Evolutionary conservation across 73 alveolate species (phyloP).

Genomic region (Symbiodinium pilosum): DNA sequence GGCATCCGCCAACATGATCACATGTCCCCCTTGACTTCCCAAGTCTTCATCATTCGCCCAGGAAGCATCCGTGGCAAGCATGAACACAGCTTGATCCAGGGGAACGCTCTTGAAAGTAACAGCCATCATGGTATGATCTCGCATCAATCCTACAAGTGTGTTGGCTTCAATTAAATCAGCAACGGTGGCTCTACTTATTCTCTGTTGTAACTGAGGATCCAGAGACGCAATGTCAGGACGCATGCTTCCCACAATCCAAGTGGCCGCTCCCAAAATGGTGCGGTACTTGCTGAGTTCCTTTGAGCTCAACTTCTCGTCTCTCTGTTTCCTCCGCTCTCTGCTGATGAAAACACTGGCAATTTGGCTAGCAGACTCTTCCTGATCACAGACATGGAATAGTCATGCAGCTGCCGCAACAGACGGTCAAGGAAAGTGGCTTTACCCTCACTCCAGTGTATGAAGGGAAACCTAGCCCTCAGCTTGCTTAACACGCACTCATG

Average conservation of each 20-base stretch:
- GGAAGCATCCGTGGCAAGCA: background rate
- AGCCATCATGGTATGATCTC: background rate
- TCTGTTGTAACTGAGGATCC: background rate
- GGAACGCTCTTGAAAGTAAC: background rate
- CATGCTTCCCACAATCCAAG: slow-evolving; percentile 5
- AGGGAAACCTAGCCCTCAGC: background rate
- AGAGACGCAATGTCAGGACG: background rate
- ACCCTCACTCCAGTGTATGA: slow-evolving; percentile 9
- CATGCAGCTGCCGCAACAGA: background rate
- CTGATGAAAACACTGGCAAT: background rate
- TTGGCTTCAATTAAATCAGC: slow-evolving; percentile 11
- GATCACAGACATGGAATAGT: background rate
- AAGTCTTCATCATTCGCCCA: background rate
- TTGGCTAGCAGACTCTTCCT: background rate
- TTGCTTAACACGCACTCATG: background rate
- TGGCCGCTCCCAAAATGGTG: background rate
- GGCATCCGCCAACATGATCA: background rate
- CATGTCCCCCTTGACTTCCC: background rate
- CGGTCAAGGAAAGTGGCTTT: background rate
- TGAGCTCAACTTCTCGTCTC: background rate
- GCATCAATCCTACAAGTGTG: background rate
- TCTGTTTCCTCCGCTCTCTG: background rate
- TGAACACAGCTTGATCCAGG: background rate
- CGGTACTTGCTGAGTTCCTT: background rate
- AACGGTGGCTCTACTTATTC: background rate